Conservation (phyloP, 106 monocot genomes). For the Dioscorea dumetorum region DNA sequence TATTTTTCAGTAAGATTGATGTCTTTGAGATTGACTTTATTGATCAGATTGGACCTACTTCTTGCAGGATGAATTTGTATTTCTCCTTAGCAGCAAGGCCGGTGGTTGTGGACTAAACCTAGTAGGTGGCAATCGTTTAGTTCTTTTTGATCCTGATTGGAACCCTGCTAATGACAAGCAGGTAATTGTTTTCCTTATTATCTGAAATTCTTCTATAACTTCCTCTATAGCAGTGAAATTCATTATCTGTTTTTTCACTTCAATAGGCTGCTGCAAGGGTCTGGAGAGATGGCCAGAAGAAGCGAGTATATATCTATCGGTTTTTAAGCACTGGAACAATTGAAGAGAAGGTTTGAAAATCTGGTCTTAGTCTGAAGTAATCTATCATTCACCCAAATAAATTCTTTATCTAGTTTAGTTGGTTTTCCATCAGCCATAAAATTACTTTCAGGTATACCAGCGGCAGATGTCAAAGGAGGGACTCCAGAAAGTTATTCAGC, state of each 20-base stretch:
- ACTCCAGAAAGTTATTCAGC: slow-evolving; percentile 96
- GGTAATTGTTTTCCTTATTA: slow-evolving; percentile 20
- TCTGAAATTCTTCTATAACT: background rate
- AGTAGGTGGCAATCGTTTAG: slow-evolving; percentile 93
- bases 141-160: slow-evolving; percentile 99
- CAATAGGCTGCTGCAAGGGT: slow-evolving; percentile 93
- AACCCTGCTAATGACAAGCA: slow-evolving; percentile 99
- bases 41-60: background rate
- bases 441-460: slow-evolving; percentile 69
- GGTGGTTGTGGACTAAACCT: slow-evolving; percentile 99
- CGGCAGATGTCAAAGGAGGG: slow-evolving; percentile 99
- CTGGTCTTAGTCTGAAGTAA: too few relatives aligned
- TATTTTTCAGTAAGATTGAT: background rate
- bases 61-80: slow-evolving; percentile 92
- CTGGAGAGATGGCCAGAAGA: slow-evolving; percentile 99
- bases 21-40: background rate
- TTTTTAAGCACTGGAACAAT: slow-evolving; percentile 94
- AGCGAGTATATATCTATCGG: slow-evolving; percentile 90
- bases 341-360: slow-evolving; percentile 83
- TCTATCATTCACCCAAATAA: too few relatives aligned
- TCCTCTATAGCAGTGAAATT: background rate
- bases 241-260: background rate
- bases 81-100: slow-evolving; percentile 99
- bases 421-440: background rate
- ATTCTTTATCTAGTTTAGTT: too few relatives aligned